Conservation (phyloP, 2,329 filamentous ascomycete species). For the Arthrinium puccinioides region DNA sequence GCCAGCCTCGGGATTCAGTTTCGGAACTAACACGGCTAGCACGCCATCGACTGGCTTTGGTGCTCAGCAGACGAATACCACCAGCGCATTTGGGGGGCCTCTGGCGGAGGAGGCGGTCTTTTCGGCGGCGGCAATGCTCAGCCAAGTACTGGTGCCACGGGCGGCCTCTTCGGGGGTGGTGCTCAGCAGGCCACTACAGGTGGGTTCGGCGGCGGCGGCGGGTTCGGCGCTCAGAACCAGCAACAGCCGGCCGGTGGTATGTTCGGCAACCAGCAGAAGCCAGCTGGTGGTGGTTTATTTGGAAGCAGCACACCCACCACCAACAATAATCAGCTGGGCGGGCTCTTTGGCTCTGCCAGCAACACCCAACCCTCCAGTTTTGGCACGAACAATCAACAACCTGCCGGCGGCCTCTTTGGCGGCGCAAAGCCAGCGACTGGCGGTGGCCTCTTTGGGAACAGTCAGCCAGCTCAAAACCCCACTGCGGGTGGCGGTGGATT, state of each 20-base stretch:
- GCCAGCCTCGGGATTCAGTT: slow-evolving; percentile 18
- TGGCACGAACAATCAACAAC: slow-evolving; percentile 12
- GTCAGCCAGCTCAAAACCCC: slow-evolving; percentile 20
- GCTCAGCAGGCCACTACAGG: slow-evolving; percentile 18
- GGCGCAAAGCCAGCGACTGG: slow-evolving; percentile 18
- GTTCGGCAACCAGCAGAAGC: slow-evolving; percentile 30
- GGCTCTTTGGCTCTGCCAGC: not conserved
- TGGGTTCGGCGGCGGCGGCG: slow-evolving; percentile 22
- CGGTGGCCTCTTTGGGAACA: slow-evolving; percentile 34
- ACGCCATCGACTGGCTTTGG: slow-evolving; percentile 19
- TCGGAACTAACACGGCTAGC: slow-evolving; percentile 6
- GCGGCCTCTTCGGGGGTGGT: slow-evolving; percentile 21
- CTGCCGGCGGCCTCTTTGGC: slow-evolving; percentile 31
- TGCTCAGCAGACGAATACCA: slow-evolving; percentile 10
- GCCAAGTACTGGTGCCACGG: slow-evolving; percentile 11
- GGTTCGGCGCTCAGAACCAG: slow-evolving; percentile 32
- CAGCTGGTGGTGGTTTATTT: slow-evolving; percentile 15
- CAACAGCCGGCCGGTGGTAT: slow-evolving; percentile 29
- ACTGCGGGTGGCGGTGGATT: slow-evolving; percentile 38
- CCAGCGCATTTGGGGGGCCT: slow-evolving; percentile 5
- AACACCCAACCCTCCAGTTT: slow-evolving; percentile 23
- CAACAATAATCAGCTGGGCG: not conserved
- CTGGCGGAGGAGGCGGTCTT: slow-evolving; percentile 19
- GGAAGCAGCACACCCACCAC: not conserved
- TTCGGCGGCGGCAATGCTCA: slow-evolving; percentile 29